A percentile compares a stretch with the other conserved stretches of the same genome.
Evolutionary conservation across 2,329 filamentous ascomycete species (phyloP).

Genomic region (Fusarium sororula): DNA sequence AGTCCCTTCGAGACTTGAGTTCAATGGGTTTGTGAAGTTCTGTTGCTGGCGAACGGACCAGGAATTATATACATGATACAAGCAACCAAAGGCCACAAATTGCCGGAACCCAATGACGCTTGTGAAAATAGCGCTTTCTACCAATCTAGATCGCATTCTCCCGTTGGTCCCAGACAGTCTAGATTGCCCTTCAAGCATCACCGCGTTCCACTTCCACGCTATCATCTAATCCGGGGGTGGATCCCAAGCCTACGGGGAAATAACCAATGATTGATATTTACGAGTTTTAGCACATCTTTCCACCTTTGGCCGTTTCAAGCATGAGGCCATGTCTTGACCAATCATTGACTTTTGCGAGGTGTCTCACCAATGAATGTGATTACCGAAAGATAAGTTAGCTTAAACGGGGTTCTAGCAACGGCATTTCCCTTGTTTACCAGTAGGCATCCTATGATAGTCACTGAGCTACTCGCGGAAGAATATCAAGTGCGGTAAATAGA

Average conservation of each 20-base stretch:
- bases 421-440: neutral
- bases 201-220: neutral
- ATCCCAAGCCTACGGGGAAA: neutral
- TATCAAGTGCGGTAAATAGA: neutral
- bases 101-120: too few relatives aligned
- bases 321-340: neutral
- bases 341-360: neutral
- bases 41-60: neutral
- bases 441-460: neutral
- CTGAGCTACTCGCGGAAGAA: fast-evolving
- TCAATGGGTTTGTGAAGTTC: neutral
- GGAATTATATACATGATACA: neutral
- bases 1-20: too few relatives aligned
- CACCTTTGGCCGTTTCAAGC: neutral
- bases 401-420: neutral
- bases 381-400: neutral
- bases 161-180: neutral
- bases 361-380: neutral
- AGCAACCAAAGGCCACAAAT: too few relatives aligned
- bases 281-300: neutral
- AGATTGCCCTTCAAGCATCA: neutral
- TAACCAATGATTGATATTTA: neutral
- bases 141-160: neutral
- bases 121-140: neutral
- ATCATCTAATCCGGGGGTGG: neutral